Evolutionary conservation across 1,284 basidiomycete species (phyloP).

Genomic region (Sporisorium sorghi): DNA sequence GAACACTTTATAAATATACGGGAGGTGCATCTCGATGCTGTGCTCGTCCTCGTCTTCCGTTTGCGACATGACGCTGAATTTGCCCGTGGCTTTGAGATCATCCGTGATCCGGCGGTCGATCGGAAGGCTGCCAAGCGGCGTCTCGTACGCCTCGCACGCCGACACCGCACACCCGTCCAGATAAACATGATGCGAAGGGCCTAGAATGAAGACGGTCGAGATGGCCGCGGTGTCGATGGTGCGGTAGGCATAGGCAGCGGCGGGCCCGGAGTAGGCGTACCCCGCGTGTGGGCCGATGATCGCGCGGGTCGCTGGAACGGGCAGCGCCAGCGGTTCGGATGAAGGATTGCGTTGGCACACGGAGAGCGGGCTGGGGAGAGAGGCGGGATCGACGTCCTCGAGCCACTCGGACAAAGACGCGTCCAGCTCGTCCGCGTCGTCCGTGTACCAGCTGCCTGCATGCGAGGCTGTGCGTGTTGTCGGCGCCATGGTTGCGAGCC

Average conservation of each 20-base stretch:
- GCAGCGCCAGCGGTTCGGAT: constrained; percentile 73
- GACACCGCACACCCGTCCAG: constrained; percentile 88
- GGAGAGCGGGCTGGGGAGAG: constrained; percentile 18
- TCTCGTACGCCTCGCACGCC: constrained; percentile 79
- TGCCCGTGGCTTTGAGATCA: constrained; percentile 77
- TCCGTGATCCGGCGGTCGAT: constrained; percentile 80
- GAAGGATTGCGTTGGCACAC: constrained; percentile 10
- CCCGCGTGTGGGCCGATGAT: constrained; percentile 99
- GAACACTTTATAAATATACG: constrained; percentile 89
- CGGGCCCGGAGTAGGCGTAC: constrained; percentile 90
- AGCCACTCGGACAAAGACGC: constrained; percentile 42
- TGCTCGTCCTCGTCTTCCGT: constrained; percentile 91
- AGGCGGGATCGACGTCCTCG: constrained; percentile 3
- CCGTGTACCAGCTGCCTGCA: constrained; percentile 90
- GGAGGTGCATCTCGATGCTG: constrained; percentile 96
- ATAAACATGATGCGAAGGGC: constrained; percentile 93
- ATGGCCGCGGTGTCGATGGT: constrained; percentile 83
- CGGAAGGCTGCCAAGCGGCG: constrained; percentile 84
- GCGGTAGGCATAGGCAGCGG: constrained; percentile 96
- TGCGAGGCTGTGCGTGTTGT: constrained; percentile 76
- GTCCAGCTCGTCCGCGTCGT: constrained; percentile 73
- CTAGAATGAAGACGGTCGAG: constrained; percentile 90
- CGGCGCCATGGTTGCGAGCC: constrained; percentile 25
- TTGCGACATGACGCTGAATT: constrained; percentile 79
- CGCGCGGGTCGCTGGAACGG: constrained; percentile 83